These are phyloP conservation scores for Calonectria multiphialidica DNA, from an alignment of 2,329 filamentous ascomycete genomes.

Conservation along the genomic window DNA sequence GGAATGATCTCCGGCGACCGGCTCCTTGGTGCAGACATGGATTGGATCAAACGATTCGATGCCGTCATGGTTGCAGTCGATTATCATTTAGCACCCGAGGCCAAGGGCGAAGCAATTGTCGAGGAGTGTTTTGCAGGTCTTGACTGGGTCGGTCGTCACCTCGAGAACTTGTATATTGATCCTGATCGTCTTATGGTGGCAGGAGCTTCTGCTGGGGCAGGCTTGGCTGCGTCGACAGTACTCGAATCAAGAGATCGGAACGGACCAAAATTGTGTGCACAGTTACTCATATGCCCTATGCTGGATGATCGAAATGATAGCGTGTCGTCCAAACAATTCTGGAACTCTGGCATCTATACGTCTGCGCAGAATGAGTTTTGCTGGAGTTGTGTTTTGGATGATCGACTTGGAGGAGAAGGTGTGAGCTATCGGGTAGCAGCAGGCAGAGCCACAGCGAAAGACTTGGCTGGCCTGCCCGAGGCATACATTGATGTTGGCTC, in stretches of 20 bases:
- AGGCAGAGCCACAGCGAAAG: constrained; percentile 2
- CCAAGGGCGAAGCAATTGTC: background rate
- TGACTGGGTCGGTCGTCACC: constrained; percentile 6
- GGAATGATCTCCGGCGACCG: constrained; percentile 22
- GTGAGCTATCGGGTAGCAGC: constrained; percentile 23
- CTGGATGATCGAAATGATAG: constrained; percentile 24
- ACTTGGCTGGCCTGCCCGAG: constrained; percentile 10
- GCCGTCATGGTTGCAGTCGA: constrained; percentile 12
- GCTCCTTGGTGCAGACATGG: background rate
- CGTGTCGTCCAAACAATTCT: constrained; percentile 20
- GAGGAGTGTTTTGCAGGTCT: constrained; percentile 22
- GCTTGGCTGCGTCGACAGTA: constrained; percentile 11
- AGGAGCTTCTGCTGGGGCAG: constrained; percentile 25
- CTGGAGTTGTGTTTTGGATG: constrained; percentile 21
- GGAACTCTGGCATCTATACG: constrained; percentile 18
- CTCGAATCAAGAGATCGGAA: constrained; percentile 15
- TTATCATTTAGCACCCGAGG: constrained; percentile 23
- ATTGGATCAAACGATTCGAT: constrained; percentile 18
- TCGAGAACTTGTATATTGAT: background rate
- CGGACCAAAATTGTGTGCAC: constrained; percentile 13
- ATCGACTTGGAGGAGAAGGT: background rate
- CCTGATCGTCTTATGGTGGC: constrained; percentile 11
- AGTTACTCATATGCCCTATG: constrained; percentile 29
- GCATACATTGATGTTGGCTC: constrained; percentile 28
- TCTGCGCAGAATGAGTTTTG: constrained; percentile 1